A percentile compares a stretch with the other conserved stretches of the same genome.
Evolutionary conservation across 495 filamentous ascomycete genomes (phyloP).

Genomic region (Polyplosphaeria fusca): DNA sequence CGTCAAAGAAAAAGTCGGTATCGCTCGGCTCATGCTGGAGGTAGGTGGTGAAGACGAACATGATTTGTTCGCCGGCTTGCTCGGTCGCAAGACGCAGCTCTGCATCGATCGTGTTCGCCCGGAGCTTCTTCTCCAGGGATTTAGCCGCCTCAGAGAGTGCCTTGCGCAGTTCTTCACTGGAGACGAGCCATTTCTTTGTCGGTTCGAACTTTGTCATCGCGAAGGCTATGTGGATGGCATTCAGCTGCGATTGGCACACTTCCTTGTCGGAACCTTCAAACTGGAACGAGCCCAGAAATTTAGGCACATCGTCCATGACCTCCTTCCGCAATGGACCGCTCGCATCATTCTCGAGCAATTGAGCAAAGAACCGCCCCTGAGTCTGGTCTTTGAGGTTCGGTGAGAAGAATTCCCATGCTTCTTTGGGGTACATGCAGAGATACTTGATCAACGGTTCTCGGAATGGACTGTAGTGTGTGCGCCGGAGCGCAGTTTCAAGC

Average conservation of each 20-base stretch:
- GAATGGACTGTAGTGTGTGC: slow-evolving; percentile 93
- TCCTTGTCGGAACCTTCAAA: slow-evolving; percentile 62
- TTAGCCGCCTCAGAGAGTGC: slow-evolving; percentile 67
- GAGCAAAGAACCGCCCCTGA: slow-evolving; percentile 91
- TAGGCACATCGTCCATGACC: slow-evolving; percentile 68
- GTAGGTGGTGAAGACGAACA: slow-evolving; percentile 78
- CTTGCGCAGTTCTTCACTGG: slow-evolving; percentile 67
- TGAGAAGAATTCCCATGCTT: slow-evolving; percentile 76
- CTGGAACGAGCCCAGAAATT: slow-evolving; percentile 60
- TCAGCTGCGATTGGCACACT: slow-evolving; percentile 69
- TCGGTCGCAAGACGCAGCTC: slow-evolving; percentile 79
- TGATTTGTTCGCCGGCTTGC: slow-evolving; percentile 83
- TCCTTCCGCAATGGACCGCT: slow-evolving; percentile 72
- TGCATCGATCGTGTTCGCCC: slow-evolving; percentile 63
- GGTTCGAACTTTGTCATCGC: slow-evolving; percentile 62
- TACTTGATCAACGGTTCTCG: slow-evolving; percentile 89
- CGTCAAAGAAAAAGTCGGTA: slow-evolving; percentile 79
- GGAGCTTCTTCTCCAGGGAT: slow-evolving; percentile 68
- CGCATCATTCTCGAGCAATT: slow-evolving; percentile 74
- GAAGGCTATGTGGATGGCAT: slow-evolving; percentile 79
- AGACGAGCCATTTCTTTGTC: slow-evolving; percentile 69
- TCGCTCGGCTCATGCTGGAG: slow-evolving; percentile 71
- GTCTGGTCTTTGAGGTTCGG: slow-evolving; percentile 72
- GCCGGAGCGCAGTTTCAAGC: slow-evolving; percentile 77
- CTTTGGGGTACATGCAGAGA: slow-evolving; percentile 85